Base-by-base conservation (phyloP, 768 basidiomycete genomes). In the Floccularia luteovirens region DNA sequence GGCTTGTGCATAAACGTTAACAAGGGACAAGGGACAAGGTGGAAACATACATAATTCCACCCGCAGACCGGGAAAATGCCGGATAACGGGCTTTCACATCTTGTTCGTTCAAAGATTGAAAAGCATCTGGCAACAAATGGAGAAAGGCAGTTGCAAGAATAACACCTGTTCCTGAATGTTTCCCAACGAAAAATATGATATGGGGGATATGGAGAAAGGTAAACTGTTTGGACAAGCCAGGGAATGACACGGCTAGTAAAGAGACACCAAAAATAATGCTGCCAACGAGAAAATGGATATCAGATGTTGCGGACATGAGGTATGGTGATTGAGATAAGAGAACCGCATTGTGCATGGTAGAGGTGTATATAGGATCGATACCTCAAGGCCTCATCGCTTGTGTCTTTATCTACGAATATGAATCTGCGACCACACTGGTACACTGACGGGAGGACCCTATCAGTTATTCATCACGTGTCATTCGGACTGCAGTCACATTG, bases 111-210 rank as follows among this genome's bases (percentile, higher is more conserved):
- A 90, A 64, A 0, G 74, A 69, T 40, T 71, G 70, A 50, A 86
- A 89, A 0, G 85, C 76, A 42, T 89, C 86, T 46, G 85, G 81
- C 10, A 90, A 64, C 6, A 90, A 65, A 55, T 90, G 88, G 13
- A 82, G 78, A 48, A 90, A 90, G 0, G 85, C 87, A 0, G 88
- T 90, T 3, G 87, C 78, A 3, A 90, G 57, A 24, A 90, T 90
- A 11, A 87, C 85, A 8, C 86, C 86, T 74, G 88, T 90, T 24
- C 88, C 88, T 49, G 90, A 89, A 54, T 90, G 88, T 51, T 89
- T 90, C 27, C 83, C 86, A n/a, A 87, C 66, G 58, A 90, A 90
- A 55, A 90, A 90, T 13, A 82, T 50, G 12, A 84, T 62, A 17
- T 70, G 69, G 1, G 84, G 85, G 48, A 87, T 78, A 38, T 70